Evolutionary conservation across 2,329 filamentous ascomycete species (phyloP), one percentile per base, ranked within the genome.

Genomic region (Xylariaceae sp.): DNA sequence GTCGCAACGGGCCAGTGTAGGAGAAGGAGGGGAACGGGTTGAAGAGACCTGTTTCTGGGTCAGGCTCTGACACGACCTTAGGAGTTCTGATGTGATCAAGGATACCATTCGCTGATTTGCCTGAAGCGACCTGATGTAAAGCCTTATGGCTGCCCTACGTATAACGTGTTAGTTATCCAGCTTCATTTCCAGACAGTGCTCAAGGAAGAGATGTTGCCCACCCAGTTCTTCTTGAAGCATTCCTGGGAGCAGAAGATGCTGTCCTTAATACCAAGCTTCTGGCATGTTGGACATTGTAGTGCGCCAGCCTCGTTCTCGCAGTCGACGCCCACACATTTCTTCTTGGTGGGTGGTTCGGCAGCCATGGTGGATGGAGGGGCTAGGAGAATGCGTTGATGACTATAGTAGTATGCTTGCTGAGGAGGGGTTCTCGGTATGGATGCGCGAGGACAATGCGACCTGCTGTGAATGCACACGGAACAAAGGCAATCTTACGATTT

Each of bases 191-290:
- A n/a, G n/a, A n/a, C n/a, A n/a, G n/a, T n/a, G n/a, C n/a, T n/a
- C n/a, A n/a, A n/a, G n/a, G n/a, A n/a, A n/a, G n/a, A n/a, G n/a
- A n/a, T n/a, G n/a, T n/a, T 26, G 12, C 79, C 55, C 81, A 97
- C 93, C 93, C 93, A 98, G 73, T 89, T 98, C 65, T 82, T 85
- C 76, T 96, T 96, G 71, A 98, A 98, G 74, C 93, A 98, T 54
- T 97, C 91, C 67, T 98, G 93, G 24, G 89, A 89, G 72, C 93
- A 98, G 72, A 98, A 98, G 69, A 82, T 96, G 70, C 89, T 94
- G 60, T 93, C 88, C 63, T 89, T 81, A 55, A 82, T 84, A 42
- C 85, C 87, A 32, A 90, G 72, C 69, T 95, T 96, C 57, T 97
- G 76, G 64, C 93, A 98, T 38, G 87, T 96, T 41, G 93, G 93